Evolutionary conservation across 2,329 filamentous ascomycete species (phyloP), one percentile per base, ranked within the genome.

Genomic region (Talaromyces piceae): DNA sequence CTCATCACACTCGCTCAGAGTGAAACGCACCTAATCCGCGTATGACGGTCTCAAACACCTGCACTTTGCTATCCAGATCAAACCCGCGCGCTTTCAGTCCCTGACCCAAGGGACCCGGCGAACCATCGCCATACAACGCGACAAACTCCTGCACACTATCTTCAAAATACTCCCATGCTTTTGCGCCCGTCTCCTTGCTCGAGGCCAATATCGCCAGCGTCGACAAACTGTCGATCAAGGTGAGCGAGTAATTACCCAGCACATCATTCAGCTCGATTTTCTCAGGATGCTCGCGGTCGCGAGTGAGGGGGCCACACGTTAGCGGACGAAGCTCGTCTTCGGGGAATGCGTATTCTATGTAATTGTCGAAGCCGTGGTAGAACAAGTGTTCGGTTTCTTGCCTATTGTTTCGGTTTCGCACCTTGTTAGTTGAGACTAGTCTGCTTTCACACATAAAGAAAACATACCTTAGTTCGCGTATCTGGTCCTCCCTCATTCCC

Each of bases 21-120:
- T 18, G 43, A 39, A 5, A 25, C 66, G 51, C 62, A 71, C 69
- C 69, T 50, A 72, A 81, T 13, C 91, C 93, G 53, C 93, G 81
- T 59, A 98, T 98, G 30, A 95, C 91, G 0, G 91, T 97, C 73
- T 98, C 93, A 63, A 98, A 98, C 33, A 98, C 89, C 71, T 98
- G 91, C 2, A 98, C 93, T 70, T 97, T 98, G 73, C 91, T 95
- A 69, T 98, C 91, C 37, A 95, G 75, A 67, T 98, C 89, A 62
- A 98, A 98, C 0, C 90, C 93, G 50, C 83, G 80, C 3, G 84
- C 83, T 57, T 89, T 78, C 52, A 79, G 75, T 3, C 91, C 91
- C 62, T 81, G 77, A 5, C 87, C 88, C 4, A 77, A 77, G 12
- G 80, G 75, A 3, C 87, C 85, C 7, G 76, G 70, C 26, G 82